Percentiles rank a stretch among this genome's conserved stretches.
Evolutionary conservation across 768 basidiomycete species (phyloP).

Genomic region (Pulveroboletus sp.): DNA sequence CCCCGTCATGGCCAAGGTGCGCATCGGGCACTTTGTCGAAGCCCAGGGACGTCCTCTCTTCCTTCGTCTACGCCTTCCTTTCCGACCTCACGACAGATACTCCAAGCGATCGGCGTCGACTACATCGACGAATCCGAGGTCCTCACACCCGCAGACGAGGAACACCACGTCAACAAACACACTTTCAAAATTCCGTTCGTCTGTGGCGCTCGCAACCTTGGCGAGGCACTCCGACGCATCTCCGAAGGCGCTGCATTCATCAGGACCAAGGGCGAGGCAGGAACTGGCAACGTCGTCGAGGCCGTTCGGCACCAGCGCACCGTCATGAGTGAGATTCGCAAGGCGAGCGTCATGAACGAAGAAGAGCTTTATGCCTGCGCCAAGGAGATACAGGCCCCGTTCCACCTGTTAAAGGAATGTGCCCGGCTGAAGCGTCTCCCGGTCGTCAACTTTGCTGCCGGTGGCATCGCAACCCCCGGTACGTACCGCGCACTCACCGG

Average conservation of each 20-base stretch:
- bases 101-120: slow-evolving; percentile 92
- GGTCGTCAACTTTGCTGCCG: slow-evolving; percentile 96
- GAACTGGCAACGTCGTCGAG: slow-evolving; percentile 87
- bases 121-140: slow-evolving; percentile 97
- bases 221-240: slow-evolving; percentile 93
- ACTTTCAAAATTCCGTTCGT: slow-evolving; percentile 94
- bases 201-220: slow-evolving; percentile 91
- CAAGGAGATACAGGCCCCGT: slow-evolving; percentile 89
- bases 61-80: neutral
- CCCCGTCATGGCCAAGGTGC: slow-evolving; percentile 94
- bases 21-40: slow-evolving; percentile 98
- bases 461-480: slow-evolving; percentile 91
- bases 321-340: slow-evolving; percentile 80
- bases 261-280: slow-evolving; percentile 93
- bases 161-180: slow-evolving; percentile 97
- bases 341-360: slow-evolving; percentile 84
- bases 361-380: slow-evolving; percentile 93
- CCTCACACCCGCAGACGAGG: slow-evolving; percentile 92
- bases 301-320: slow-evolving; percentile 91
- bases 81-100: slow-evolving; percentile 50
- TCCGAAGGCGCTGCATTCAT: slow-evolving; percentile 98
- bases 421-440: slow-evolving; percentile 91
- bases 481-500: slow-evolving; percentile 15
- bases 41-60: slow-evolving; percentile 60
- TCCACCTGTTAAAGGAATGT: slow-evolving; percentile 92